Percentiles rank a stretch among this genome's conserved stretches.
phyloP scores from a whole-genome alignment of 768 basidiomycete genomes.

The Postia placenta region DNA sequence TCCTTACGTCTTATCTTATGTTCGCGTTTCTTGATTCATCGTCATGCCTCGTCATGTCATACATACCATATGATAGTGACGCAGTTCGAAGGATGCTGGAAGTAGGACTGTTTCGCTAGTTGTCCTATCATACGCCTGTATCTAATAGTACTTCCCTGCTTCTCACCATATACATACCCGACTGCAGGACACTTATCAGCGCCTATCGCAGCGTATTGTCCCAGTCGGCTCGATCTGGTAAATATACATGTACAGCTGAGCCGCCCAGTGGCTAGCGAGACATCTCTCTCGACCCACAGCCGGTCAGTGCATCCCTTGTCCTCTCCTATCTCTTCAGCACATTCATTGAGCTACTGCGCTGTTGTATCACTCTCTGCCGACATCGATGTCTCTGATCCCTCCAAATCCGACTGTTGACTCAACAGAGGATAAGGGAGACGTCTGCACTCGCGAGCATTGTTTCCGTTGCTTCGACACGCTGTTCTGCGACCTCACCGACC shows the following conservation, averaged over 20 bases:
- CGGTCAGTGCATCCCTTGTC: not conserved
- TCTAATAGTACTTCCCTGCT: not conserved
- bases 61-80: conserved; percentile 14
- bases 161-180: not conserved
- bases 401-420: conserved; percentile 39
- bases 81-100: not conserved
- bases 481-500: conserved; percentile 64
- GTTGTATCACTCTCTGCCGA: conserved; percentile 2
- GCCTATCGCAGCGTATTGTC: not conserved
- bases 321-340: not conserved
- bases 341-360: conserved; percentile 1
- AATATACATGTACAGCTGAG: not conserved
- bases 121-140: not conserved
- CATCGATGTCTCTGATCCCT: conserved; percentile 28
- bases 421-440: conserved; percentile 33
- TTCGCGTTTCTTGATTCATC: conserved; percentile 12
- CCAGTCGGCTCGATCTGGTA: not conserved
- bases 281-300: not conserved
- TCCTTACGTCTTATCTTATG: conserved; percentile 4
- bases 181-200: too few relatives aligned
- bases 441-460: conserved; percentile 70
- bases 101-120: not conserved
- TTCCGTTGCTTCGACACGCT: conserved; percentile 79
- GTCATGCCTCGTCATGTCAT: conserved; percentile 17
- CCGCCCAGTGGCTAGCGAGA: not conserved